phyloP scores from a whole-genome alignment of 805 yeast species.

The Kuraishia piskuri region DNA sequence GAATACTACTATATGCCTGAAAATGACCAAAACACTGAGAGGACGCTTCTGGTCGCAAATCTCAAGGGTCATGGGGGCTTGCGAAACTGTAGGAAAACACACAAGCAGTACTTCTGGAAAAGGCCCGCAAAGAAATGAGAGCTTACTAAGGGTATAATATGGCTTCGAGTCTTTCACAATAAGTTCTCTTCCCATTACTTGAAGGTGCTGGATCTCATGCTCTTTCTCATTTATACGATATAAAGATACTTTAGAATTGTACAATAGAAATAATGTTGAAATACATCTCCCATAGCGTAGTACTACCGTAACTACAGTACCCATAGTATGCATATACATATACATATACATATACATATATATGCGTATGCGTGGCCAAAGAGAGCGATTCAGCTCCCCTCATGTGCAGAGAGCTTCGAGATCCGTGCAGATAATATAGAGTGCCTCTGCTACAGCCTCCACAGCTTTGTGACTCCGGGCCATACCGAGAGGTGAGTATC shows the following conservation, averaged over 20 bases:
- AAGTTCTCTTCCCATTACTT: background rate
- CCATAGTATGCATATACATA: no score
- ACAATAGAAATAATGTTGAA: background rate
- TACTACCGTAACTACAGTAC: no score
- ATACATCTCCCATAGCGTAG: no score
- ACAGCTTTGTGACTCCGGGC: background rate
- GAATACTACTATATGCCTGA: slow-evolving; percentile 90
- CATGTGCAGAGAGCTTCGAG: background rate
- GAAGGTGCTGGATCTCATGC: no score
- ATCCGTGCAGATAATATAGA: background rate
- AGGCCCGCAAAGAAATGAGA: slow-evolving; percentile 35
- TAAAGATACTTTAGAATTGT: background rate
- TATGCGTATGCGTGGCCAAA: no score
- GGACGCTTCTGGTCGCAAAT: slow-evolving; percentile 63
- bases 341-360: no score
- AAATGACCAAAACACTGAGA: slow-evolving; percentile 61
- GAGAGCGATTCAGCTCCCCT: background rate
- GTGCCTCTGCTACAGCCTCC: no score
- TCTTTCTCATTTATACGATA: background rate
- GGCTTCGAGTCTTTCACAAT: background rate
- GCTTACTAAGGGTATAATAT: background rate
- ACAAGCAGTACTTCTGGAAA: slow-evolving; percentile 80
- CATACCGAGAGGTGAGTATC: background rate
- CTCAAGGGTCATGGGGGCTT: slow-evolving; percentile 75
- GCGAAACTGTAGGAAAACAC: slow-evolving; percentile 87